phyloP scores from a whole-genome alignment of 2,329 filamentous ascomycete species.

The Fusarium hostae region DNA sequence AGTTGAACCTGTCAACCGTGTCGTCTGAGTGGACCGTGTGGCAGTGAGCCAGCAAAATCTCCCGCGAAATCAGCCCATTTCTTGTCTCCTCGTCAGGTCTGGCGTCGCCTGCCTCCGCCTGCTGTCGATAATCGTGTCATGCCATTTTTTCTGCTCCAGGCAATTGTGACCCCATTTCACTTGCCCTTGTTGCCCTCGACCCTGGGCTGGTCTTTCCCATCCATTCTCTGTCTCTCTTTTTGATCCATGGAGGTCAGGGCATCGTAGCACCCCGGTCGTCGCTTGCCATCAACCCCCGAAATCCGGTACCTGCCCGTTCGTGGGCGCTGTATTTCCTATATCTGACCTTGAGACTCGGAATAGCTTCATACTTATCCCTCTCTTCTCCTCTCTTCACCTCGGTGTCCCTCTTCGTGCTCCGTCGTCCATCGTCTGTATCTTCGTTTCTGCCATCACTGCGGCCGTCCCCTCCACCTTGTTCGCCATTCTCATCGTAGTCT shows the following conservation, averaged over 20 bases:
- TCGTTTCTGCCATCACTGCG: conserved; percentile 6
- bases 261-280: conserved; percentile 36
- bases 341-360: conserved; percentile 43
- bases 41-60: conserved; percentile 45
- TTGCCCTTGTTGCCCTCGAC: conserved; percentile 26
- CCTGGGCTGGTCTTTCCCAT: conserved; percentile 26
- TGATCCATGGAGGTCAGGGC: conserved; percentile 14
- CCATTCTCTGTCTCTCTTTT: conserved; percentile 20
- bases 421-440: conserved; percentile 15
- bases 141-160: conserved; percentile 47
- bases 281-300: conserved; percentile 36
- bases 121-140: conserved; percentile 50
- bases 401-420: conserved; percentile 23
- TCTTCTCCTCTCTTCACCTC: conserved; percentile 24
- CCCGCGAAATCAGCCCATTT: conserved; percentile 53
- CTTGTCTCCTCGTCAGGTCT: conserved; percentile 48
- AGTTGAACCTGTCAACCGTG: conserved; percentile 36
- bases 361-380: conserved; percentile 43
- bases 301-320: conserved; percentile 37
- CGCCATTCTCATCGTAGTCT: conserved; percentile 26
- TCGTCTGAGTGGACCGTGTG: conserved; percentile 36
- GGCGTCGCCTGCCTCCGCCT: conserved; percentile 47
- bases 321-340: conserved; percentile 39
- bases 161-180: conserved; percentile 40
- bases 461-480: conserved; percentile 13